These are phyloP conservation scores for Chrysoporthe deuterocubensis DNA, from an alignment of 2,329 filamentous ascomycete genomes.

Conservation along the genomic window DNA sequence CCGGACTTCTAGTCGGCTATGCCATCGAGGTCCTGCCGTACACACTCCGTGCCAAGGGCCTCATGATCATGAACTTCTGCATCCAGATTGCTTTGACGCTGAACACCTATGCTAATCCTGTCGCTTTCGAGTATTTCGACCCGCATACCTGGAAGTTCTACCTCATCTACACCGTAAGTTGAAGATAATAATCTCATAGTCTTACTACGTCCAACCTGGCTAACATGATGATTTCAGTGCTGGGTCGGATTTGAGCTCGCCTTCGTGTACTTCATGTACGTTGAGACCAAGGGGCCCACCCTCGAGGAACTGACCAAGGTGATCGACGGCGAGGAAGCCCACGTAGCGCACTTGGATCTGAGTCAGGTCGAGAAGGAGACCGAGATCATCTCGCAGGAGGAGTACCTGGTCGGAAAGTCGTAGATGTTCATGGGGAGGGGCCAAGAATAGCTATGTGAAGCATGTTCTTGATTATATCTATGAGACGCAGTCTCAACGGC, in stretches of 20 bases:
- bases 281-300: constrained; percentile 67
- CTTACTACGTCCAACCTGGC: not conserved
- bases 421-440: not conserved
- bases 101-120: constrained; percentile 58
- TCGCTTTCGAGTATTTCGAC: constrained; percentile 53
- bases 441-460: not conserved
- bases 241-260: constrained; percentile 60
- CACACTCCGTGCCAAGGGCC: constrained; percentile 54
- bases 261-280: constrained; percentile 59
- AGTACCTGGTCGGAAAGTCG: constrained; percentile 20
- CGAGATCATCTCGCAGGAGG: constrained; percentile 29
- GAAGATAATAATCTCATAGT: not conserved
- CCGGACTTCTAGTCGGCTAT: constrained; percentile 59
- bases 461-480: too few relatives aligned
- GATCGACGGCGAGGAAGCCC: constrained; percentile 64
- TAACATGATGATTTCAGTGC: constrained; percentile 35
- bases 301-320: constrained; percentile 70
- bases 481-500: not conserved
- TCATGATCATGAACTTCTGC: constrained; percentile 61
- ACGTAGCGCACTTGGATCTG: constrained; percentile 51
- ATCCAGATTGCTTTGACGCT: constrained; percentile 59
- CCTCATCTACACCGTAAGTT: constrained; percentile 57
- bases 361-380: constrained; percentile 50
- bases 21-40: constrained; percentile 56
- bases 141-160: constrained; percentile 57